Evolutionary conservation across 768 basidiomycete genomes (phyloP), one percentile per base, ranked within the genome.

Genomic region (Strobilomyces dryophilus): DNA sequence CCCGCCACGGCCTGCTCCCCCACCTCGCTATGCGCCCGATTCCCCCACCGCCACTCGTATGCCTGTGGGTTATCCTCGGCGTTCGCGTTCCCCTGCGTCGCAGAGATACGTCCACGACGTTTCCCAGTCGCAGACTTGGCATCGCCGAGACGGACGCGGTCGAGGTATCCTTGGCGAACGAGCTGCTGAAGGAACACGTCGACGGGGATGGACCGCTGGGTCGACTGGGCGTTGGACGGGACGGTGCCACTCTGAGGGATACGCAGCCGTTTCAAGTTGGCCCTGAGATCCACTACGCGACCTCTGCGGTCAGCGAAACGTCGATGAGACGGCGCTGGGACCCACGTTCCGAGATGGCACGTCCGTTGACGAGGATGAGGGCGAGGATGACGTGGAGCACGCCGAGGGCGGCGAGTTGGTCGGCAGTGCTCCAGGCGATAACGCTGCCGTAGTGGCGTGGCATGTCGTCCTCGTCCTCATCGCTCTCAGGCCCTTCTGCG

Each of bases 21-120:
- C 5, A 97, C 81, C 69, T 98, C 95, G 31, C 81, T 81, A 36
- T 86, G 79, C 2, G 92, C 84, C 27, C 90, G 78, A 26, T 78
- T 73, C 4, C 93, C 94, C 94, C 94, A 98, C 17, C 83, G 79
- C 92, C 90, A 92, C 62, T 92, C 89, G 55, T 75, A 80, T 15
- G 72, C 53, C 24, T 67, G 65, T 0, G 45, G 45, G 8, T 47
- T 60, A 1, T 61, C 59, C 8, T 60, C 59, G 1, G 49, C 5
- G 3, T 55, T 59, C 0, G 15, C 39, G 10, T 27, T 48, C 53
- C 50, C 77, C 71, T 73, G 71, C 5, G 72, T 64, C 18, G 75
- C 73, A n/a, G 72, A 69, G 32, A 74, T 65, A 3, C 87, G 79
- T 43, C 76, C 79, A 20, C 82, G 80, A 34, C 83, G 81, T 58